Percentiles rank a stretch among this genome's conserved stretches.
Conservation (phyloP, 768 basidiomycete genomes). For the Suillus subluteus region DNA sequence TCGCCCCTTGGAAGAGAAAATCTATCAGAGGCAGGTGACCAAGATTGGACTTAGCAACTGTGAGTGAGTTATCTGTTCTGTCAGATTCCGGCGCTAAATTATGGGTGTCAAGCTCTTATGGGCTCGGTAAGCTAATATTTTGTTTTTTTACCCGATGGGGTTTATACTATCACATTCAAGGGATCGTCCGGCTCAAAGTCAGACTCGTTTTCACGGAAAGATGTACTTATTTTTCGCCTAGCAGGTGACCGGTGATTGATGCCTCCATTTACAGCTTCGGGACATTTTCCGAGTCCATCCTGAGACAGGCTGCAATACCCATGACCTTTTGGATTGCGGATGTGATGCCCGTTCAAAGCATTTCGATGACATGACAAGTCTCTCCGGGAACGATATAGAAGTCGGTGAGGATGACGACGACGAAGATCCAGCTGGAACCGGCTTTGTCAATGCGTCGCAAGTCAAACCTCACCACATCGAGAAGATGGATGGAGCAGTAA, state of each 20-base stretch:
- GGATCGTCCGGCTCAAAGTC: conserved; percentile 61
- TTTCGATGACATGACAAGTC: conserved; percentile 6
- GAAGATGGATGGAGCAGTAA: conserved; percentile 57
- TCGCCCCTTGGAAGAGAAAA: conserved; percentile 63
- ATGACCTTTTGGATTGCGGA: conserved; percentile 85
- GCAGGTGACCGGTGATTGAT: conserved; percentile 3
- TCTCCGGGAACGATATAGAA: neutral
- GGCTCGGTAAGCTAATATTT: conserved; percentile 52
- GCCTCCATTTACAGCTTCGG: conserved; percentile 58
- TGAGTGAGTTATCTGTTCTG: conserved; percentile 41
- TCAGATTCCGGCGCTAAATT: neutral
- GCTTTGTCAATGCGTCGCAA: conserved; percentile 71
- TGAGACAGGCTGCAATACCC: conserved; percentile 84
- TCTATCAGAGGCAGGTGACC: conserved; percentile 92
- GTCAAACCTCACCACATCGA: conserved; percentile 48
- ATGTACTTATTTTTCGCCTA: conserved; percentile 52
- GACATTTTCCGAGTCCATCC: conserved; percentile 91
- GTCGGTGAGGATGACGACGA: conserved; percentile 28
- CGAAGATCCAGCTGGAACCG: conserved; percentile 37
- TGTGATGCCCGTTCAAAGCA: conserved; percentile 47
- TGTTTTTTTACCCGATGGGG: neutral
- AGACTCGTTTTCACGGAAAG: conserved; percentile 86
- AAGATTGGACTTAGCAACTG: conserved; percentile 91
- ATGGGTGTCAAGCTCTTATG: conserved; percentile 58
- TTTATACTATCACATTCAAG: conserved; percentile 32